Conservation (phyloP, 2,329 filamentous ascomycete genomes). For the Exophiala oligosperma region DNA sequence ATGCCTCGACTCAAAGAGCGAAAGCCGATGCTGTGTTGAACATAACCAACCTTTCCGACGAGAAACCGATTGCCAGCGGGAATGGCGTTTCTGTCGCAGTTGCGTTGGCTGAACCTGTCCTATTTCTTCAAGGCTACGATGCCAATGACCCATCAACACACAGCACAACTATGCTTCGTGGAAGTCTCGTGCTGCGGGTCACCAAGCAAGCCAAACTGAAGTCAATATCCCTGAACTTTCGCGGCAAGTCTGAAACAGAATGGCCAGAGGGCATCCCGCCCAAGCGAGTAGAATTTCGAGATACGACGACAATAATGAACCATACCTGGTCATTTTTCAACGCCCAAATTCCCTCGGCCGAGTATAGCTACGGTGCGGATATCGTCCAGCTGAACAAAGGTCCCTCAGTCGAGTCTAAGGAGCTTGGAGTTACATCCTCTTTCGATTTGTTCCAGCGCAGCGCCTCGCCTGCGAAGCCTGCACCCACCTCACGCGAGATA, state of each 20-base stretch:
- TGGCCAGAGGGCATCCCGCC: slow-evolving; percentile 97
- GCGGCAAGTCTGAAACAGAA: slow-evolving; percentile 82
- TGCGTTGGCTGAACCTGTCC: slow-evolving; percentile 48
- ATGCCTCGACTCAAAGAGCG: slow-evolving; percentile 20
- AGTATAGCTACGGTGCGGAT: slow-evolving; percentile 63
- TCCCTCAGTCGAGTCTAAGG: slow-evolving; percentile 33
- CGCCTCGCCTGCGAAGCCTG: slow-evolving; percentile 43
- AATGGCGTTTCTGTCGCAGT: slow-evolving; percentile 50
- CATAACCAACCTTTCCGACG: slow-evolving; percentile 42
- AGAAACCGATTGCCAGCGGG: slow-evolving; percentile 50
- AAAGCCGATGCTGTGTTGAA: slow-evolving; percentile 32
- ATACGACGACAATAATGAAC: slow-evolving; percentile 82
- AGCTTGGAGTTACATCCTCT: slow-evolving; percentile 36
- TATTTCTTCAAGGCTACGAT: slow-evolving; percentile 52
- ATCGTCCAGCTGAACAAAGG: slow-evolving; percentile 57
- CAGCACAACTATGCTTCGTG: slow-evolving; percentile 79
- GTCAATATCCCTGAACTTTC: slow-evolving; percentile 81
- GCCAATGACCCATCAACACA: slow-evolving; percentile 54
- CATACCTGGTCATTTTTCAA: slow-evolving; percentile 95
- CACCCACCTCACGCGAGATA: slow-evolving; percentile 50
- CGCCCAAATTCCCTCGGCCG: slow-evolving; percentile 57
- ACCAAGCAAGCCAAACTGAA: slow-evolving; percentile 93
- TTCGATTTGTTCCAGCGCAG: slow-evolving; percentile 44
- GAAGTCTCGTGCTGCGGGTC: slow-evolving; percentile 77
- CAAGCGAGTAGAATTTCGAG: slow-evolving; percentile 76